These are phyloP conservation scores for Microcyclosporella mali DNA, from an alignment of 2,329 filamentous ascomycete genomes.

Conservation along the genomic window DNA sequence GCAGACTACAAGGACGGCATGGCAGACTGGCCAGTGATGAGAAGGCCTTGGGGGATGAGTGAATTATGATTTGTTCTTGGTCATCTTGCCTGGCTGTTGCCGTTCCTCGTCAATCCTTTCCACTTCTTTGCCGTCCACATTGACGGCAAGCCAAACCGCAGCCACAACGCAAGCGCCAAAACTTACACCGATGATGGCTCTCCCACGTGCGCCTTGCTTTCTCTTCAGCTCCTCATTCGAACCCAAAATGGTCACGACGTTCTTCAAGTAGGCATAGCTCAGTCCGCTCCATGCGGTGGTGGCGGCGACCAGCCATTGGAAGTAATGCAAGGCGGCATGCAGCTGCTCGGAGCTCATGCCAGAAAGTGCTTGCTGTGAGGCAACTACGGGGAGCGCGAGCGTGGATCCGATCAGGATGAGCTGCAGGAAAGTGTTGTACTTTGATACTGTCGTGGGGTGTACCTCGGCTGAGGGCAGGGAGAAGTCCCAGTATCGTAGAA, in stretches of 20 bases:
- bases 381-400: conserved; percentile 69
- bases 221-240: conserved; percentile 42
- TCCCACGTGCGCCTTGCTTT: conserved; percentile 43
- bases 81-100: no score
- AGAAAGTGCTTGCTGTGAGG: conserved; percentile 19
- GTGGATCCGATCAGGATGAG: conserved; percentile 78
- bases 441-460: conserved; percentile 74
- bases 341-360: conserved; percentile 24
- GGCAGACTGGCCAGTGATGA: no score
- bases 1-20: no score
- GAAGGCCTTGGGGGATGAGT: no score
- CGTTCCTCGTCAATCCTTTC: background rate
- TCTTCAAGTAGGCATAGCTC: conserved; percentile 85
- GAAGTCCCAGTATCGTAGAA: conserved; percentile 94
- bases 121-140: conserved; percentile 13
- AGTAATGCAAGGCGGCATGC: conserved; percentile 30
- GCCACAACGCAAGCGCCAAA: conserved; percentile 41
- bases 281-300: conserved; percentile 92
- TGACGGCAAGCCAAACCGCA: conserved; percentile 30
- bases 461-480: conserved; percentile 82
- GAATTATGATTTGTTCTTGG: no score
- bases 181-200: conserved; percentile 43
- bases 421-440: conserved; percentile 88
- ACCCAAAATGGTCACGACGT: conserved; percentile 79
- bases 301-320: conserved; percentile 73